phyloP scores from a whole-genome alignment of 2,329 filamentous ascomycete species.

The Coleophoma eucalyptorum region DNA sequence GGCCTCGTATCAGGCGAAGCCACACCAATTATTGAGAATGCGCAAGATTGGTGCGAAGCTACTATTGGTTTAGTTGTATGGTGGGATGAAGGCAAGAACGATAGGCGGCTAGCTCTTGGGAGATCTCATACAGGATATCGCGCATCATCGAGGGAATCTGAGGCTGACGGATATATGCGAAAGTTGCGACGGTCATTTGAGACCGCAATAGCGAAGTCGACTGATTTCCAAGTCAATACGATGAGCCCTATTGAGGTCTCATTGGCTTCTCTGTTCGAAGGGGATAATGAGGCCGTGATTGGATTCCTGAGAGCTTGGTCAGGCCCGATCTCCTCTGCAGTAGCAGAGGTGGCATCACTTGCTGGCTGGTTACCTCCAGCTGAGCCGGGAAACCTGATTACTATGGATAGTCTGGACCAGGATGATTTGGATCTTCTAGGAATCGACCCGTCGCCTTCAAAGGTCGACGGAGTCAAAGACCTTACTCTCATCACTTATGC shows the following conservation, averaged over 20 bases:
- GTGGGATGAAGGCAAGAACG: slow-evolving; percentile 81
- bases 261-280: slow-evolving; percentile 77
- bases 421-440: slow-evolving; percentile 83
- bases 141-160: slow-evolving; percentile 36
- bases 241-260: slow-evolving; percentile 75
- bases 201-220: slow-evolving; percentile 56
- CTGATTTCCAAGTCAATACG: slow-evolving; percentile 74
- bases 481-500: slow-evolving; percentile 76
- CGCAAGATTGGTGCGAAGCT: slow-evolving; percentile 91
- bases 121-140: slow-evolving; percentile 16
- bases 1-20: slow-evolving; percentile 74
- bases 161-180: slow-evolving; percentile 66
- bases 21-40: slow-evolving; percentile 69
- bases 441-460: slow-evolving; percentile 51
- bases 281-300: slow-evolving; percentile 73
- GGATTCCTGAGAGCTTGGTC: slow-evolving; percentile 77
- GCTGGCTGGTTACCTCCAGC: slow-evolving; percentile 75
- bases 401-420: slow-evolving; percentile 65
- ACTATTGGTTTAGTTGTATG: slow-evolving; percentile 79
- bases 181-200: slow-evolving; percentile 70
- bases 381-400: slow-evolving; percentile 47
- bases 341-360: slow-evolving; percentile 79
- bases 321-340: slow-evolving; percentile 69
- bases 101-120: slow-evolving; percentile 24
- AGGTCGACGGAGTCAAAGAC: slow-evolving; percentile 69